Evolutionary conservation across 2,329 filamentous ascomycete genomes (phyloP), one percentile per base, ranked within the genome.

Genomic region (Cladosporium phlei): DNA sequence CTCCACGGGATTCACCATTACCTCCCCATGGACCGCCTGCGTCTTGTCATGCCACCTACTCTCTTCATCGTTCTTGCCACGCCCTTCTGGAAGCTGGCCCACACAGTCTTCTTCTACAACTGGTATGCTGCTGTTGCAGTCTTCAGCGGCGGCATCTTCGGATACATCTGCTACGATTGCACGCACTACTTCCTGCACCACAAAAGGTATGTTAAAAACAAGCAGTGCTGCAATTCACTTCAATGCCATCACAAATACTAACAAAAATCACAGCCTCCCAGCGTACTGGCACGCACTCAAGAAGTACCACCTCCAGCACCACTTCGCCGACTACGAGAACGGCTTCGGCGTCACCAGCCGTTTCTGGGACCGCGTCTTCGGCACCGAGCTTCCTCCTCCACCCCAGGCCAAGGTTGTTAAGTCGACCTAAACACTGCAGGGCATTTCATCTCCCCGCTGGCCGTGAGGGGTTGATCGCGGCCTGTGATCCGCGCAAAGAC

Each of bases 101-200:
- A 96, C 57, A 57, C 75, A 2, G 63, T 97, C 46, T 88, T 98
- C 66, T 85, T 72, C 65, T 90, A 83, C 70, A 80, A 91, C 68
- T 97, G 90, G 90, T 78, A 86, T 66, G 79, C 84, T 8, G 93
- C 82, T 4, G 79, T 83, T 0, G 80, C 83, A 17, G 84, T 88
- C 3, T 98, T 78, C 73, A 91, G 83, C 60, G 93, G 93, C 39
- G 93, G 90, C 52, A 83, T 98, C 53, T 95, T 95, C 59, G 93
- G 93, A 48, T 98, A 98, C 66, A 78, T 96, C 52, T 89, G 86
- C 75, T 98, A 98, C 71, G 93, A 98, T 66, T 63, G 96, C 73
- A 98, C 93, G 2, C 93, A 98, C 68, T 98, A 97, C 76, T 98
- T 98, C 77, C 78, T 98, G 29, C 93, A 98, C 68, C 93, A 98